These are phyloP conservation scores for Stipa capillata DNA, from an alignment of 176 grass and related monocot genomes.

Conservation along the genomic window DNA sequence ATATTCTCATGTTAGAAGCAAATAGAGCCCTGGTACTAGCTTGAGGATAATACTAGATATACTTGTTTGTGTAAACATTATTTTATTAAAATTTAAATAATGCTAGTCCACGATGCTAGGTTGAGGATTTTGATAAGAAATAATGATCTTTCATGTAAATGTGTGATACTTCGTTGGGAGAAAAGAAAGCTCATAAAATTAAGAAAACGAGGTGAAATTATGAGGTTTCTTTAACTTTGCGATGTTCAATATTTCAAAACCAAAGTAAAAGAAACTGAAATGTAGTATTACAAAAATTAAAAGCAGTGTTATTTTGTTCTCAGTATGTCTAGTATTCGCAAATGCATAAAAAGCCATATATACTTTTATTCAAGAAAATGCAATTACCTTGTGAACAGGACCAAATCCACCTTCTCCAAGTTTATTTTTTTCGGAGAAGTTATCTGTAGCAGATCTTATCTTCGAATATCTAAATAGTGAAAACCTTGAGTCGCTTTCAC, in stretches of 20 bases:
- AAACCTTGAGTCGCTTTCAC: background rate
- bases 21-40: background rate
- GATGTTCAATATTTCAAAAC: background rate
- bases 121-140: background rate
- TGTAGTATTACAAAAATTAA: background rate
- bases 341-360: no score
- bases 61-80: background rate
- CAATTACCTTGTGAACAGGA: slow-evolving; percentile 38
- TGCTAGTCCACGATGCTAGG: background rate
- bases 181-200: background rate
- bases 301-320: background rate
- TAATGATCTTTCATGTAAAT: background rate
- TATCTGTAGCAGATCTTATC: slow-evolving; percentile 9
- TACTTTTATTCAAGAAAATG: background rate
- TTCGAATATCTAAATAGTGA: background rate
- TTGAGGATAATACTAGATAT: background rate
- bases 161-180: background rate
- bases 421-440: slow-evolving; percentile 40
- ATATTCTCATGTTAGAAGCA: background rate
- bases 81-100: background rate
- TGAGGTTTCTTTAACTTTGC: background rate
- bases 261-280: background rate
- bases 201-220: background rate
- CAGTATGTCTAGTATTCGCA: background rate
- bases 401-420: slow-evolving; percentile 52